A percentile compares a stretch with the other conserved stretches of the same genome.
Evolutionary conservation across 1,139 yeast species (phyloP).

Genomic region (Blastobotrys apis): DNA sequence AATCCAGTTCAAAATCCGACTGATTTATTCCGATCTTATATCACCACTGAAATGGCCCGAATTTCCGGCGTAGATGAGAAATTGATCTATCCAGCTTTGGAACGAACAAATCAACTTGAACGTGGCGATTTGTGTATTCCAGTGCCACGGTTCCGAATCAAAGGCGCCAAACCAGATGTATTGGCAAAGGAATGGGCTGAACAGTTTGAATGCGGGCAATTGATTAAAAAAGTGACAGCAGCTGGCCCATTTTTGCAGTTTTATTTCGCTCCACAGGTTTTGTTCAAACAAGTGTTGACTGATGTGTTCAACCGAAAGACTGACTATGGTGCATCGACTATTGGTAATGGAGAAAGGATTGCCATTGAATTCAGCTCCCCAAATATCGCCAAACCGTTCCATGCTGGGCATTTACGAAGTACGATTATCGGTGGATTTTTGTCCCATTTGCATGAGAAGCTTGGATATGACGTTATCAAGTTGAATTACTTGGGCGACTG

Average conservation of each 20-base stretch:
- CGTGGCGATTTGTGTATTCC: conserved; percentile 94
- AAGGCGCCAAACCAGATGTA: conserved; percentile 79
- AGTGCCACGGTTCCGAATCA: conserved; percentile 85
- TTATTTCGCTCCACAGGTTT: conserved; percentile 62
- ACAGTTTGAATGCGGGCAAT: conserved; percentile 49
- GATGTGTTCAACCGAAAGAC: conserved; percentile 59
- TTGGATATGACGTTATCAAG: conserved; percentile 87
- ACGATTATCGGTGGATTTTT: conserved; percentile 98
- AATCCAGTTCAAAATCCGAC: conserved; percentile 70
- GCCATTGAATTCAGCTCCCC: conserved; percentile 94
- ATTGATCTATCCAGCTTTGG: conserved; percentile 79
- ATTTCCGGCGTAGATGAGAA: conserved; percentile 67
- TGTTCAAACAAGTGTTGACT: conserved; percentile 65
- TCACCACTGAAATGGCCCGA: conserved; percentile 69
- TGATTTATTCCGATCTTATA: conserved; percentile 84
- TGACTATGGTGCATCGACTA: conserved; percentile 68
- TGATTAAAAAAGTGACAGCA: conserved; percentile 64
- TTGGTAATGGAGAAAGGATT: conserved; percentile 70
- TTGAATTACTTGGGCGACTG: conserved; percentile 97
- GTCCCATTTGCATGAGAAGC: conserved; percentile 79
- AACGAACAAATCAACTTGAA: conserved; percentile 78
- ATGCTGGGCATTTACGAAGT: conserved; percentile 97
- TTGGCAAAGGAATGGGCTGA: conserved; percentile 74
- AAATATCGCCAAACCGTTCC: conserved; percentile 98
- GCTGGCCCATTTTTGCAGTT: conserved; percentile 93